Evolutionary conservation across 768 basidiomycete species (phyloP), one percentile per base, ranked within the genome.

Genomic region (Pleurotus djamor): DNA sequence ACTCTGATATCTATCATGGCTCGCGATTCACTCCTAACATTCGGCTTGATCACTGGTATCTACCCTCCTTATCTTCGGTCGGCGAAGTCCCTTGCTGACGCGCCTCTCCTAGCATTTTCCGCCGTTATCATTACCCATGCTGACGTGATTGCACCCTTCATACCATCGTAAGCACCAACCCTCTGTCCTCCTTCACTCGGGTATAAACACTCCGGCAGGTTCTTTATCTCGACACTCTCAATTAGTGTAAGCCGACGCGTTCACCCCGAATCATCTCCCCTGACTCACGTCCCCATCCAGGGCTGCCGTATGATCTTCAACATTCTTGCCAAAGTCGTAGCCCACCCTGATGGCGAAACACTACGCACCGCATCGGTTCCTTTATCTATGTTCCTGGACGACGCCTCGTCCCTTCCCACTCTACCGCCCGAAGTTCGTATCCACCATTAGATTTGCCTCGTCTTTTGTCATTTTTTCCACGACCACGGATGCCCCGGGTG

Each of bases 301-400:
- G 54, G 54, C 32, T 56, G 54, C n/a, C 54, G 54, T 32, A 56
- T 56, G 54, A 56, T 56, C 6, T 17, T 56, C 37, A 41, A 56
- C 54, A 56, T 56, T n/a, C 41, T 56, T 14, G 16, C 37, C 41
- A 43, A 14, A 28, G 54, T n/a, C 13, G 21, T 8, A 14, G 45
- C 45, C 10, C 45, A 47, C 41, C 37, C 21, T 28, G 28, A 32
- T 12, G 54, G 54, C 14, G 37, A 13, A 14, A 56, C 54, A 28
- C 5, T 56, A 6, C 54, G 35, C 13, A 56, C 54, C 1, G 54
- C 38, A 14, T 56, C 54, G 4, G 54, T 56, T 5, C 38, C 32
- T 38, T 32, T 56, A n/a, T 37, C 54, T 5, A 16, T 35, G 49
- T 35, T 35, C 16, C 17, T 52, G n/a, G 37, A 52, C n/a, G 34